These are phyloP conservation scores for Cordyceps farinosa DNA, from an alignment of 2,329 filamentous ascomycete genomes.

Conservation along the genomic window DNA sequence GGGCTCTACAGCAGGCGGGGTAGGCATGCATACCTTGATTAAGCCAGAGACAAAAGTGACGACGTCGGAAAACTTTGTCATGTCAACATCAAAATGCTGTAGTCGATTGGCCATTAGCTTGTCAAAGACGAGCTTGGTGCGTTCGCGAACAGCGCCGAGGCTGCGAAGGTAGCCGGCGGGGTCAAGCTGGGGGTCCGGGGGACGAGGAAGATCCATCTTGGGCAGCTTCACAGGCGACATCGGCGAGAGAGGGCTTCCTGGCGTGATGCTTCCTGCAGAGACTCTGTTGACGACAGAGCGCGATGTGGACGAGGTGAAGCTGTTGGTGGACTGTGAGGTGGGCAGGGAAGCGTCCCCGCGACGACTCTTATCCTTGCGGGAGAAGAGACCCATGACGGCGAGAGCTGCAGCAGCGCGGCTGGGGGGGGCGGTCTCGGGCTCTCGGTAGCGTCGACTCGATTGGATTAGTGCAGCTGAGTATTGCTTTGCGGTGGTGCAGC, in stretches of 20 bases:
- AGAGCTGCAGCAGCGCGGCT: neutral
- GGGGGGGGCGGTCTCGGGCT: neutral
- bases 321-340: slow-evolving; percentile 46
- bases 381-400: slow-evolving; percentile 53
- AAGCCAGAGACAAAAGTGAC: slow-evolving; percentile 86
- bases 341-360: slow-evolving; percentile 41
- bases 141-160: slow-evolving; percentile 80
- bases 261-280: slow-evolving; percentile 47
- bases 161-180: slow-evolving; percentile 88
- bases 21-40: slow-evolving; percentile 68
- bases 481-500: slow-evolving; percentile 5
- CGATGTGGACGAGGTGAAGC: slow-evolving; percentile 49
- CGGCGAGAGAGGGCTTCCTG: slow-evolving; percentile 48
- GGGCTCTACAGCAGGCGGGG: neutral
- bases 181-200: slow-evolving; percentile 83
- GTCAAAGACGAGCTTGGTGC: slow-evolving; percentile 68
- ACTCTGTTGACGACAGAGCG: slow-evolving; percentile 47
- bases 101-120: slow-evolving; percentile 75
- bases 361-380: slow-evolving; percentile 50
- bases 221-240: slow-evolving; percentile 56
- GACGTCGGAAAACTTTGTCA: slow-evolving; percentile 77
- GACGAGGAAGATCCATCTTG: slow-evolving; percentile 75
- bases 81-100: slow-evolving; percentile 84
- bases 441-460: neutral
- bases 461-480: slow-evolving; percentile 1